Conservation (phyloP, 768 basidiomycete genomes). For the Phanerochaete carnosa region DNA sequence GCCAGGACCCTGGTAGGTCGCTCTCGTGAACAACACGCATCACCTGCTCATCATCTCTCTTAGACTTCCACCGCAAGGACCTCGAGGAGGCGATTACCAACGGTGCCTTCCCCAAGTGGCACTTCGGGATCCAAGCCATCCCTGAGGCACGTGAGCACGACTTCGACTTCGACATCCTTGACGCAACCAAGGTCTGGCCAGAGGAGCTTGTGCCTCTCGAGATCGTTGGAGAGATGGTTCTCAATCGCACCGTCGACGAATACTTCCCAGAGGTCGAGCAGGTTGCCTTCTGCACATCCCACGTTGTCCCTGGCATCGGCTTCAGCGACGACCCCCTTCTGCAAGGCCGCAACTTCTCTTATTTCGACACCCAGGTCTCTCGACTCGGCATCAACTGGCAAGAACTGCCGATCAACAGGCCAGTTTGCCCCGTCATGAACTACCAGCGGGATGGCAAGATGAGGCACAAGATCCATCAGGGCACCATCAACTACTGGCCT, state of each 20-base stretch:
- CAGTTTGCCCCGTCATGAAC: constrained; percentile 72
- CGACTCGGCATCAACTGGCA: constrained; percentile 82
- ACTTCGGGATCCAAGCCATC: constrained; percentile 72
- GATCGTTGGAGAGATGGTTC: constrained; percentile 70
- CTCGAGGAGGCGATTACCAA: constrained; percentile 77
- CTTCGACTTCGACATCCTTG: constrained; percentile 86
- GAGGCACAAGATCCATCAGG: constrained; percentile 56
- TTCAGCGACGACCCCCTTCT: constrained; percentile 77
- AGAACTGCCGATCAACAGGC: constrained; percentile 79
- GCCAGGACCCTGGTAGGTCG: constrained; percentile 72
- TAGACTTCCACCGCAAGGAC: constrained; percentile 86
- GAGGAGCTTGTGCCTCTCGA: constrained; percentile 77
- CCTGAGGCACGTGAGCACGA: constrained; percentile 70
- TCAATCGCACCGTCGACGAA: constrained; percentile 63
- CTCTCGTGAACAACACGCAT: background rate
- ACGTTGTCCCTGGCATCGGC: constrained; percentile 59
- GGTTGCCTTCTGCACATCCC: constrained; percentile 79
- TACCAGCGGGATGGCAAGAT: constrained; percentile 60
- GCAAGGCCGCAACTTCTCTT: constrained; percentile 85
- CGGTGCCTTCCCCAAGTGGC: constrained; percentile 74
- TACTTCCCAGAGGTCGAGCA: constrained; percentile 89
- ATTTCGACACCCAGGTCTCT: constrained; percentile 81
- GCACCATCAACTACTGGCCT: constrained; percentile 76
- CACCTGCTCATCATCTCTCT: background rate
- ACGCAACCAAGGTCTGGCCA: constrained; percentile 85